Base-by-base conservation (phyloP, 345 rosid species). In the Aquilaria sinensis region DNA sequence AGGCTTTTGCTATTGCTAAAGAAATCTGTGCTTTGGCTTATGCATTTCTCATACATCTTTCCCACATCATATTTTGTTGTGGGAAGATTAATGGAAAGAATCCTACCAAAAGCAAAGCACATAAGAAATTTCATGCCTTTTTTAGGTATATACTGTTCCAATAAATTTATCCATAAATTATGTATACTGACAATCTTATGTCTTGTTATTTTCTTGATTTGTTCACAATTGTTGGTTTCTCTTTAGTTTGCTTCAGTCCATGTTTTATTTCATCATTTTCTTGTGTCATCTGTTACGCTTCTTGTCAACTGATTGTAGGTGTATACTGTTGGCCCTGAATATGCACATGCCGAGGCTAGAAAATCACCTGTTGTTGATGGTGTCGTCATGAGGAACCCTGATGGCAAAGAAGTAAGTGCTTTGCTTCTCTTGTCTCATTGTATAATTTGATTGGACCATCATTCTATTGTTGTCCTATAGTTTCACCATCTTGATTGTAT, bases 361-460 rank as follows among this genome's bases (percentile, higher is more conserved):
- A 95, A 95, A 77, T 95, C 99, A 70, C 99, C 99, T 11, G 99
- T 95, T 77, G 99, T 95, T 57, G 99, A 95, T 79, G 99, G 99
- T 63, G 99, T 95, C 72, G 99, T 95, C 51, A 84, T 91, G 98
- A 87, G 99, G 74, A 91, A 95, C 72, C 86, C 84, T 37, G 97
- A 91, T 74, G 99, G 98, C 52, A 95, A 95, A 79, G 99, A 95
- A 76, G 99, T 91, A 85, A 76, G 89, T 81, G 12, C 63, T 50
- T 30, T 46, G 43, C 3, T 37, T 37, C 43, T 37, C 43, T 37
- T 5, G 8, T 37, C 43, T 37, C 43, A 37, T 9, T 37, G 43
- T 37, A 37, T 9, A 37, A 37, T 37, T 37, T 37, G 43, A 37
- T 37, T 37, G 43, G 43, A 9, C 43, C 43, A 37, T 37, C 43